Conservation (phyloP, 1,284 basidiomycete genomes). For the Retiboletus flavoniger region DNA sequence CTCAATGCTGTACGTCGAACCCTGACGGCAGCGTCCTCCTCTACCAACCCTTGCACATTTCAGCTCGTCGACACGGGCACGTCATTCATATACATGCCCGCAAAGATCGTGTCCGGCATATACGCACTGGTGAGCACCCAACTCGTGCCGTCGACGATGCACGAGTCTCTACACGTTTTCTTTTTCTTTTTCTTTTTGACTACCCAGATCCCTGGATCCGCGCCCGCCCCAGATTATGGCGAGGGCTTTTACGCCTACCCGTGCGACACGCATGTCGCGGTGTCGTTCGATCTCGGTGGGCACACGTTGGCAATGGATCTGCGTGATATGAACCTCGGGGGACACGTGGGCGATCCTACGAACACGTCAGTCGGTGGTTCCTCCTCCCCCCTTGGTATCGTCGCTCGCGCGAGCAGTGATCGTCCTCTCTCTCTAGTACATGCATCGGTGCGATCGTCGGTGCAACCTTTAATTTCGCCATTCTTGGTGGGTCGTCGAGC, state of each 20-base stretch:
- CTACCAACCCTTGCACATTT: background rate
- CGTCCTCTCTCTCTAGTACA: slow-evolving; percentile 28
- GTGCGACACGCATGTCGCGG: slow-evolving; percentile 38
- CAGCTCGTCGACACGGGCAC: slow-evolving; percentile 67
- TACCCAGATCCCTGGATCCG: slow-evolving; percentile 49
- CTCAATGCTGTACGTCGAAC: slow-evolving; percentile 40
- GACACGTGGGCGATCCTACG: slow-evolving; percentile 26
- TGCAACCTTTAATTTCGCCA: slow-evolving; percentile 5
- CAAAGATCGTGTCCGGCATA: slow-evolving; percentile 37
- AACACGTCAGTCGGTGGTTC: slow-evolving; percentile 26
- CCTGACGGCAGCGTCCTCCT: background rate
- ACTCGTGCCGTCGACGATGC: background rate
- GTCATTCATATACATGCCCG: slow-evolving; percentile 55
- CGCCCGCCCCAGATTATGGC: slow-evolving; percentile 42
- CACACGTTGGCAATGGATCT: slow-evolving; percentile 50
- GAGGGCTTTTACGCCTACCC: slow-evolving; percentile 51
- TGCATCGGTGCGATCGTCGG: slow-evolving; percentile 73
- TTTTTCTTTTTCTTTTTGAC: background rate
- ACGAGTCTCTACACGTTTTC: background rate
- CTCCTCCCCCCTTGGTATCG: background rate
- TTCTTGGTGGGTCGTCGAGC: slow-evolving; percentile 10
- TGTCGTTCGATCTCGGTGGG: slow-evolving; percentile 56
- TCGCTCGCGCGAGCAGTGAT: background rate
- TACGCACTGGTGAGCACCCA: slow-evolving; percentile 41
- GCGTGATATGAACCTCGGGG: slow-evolving; percentile 69